phyloP scores from a whole-genome alignment of 1,139 yeast genomes.

The Diutina pseudorugosa region DNA sequence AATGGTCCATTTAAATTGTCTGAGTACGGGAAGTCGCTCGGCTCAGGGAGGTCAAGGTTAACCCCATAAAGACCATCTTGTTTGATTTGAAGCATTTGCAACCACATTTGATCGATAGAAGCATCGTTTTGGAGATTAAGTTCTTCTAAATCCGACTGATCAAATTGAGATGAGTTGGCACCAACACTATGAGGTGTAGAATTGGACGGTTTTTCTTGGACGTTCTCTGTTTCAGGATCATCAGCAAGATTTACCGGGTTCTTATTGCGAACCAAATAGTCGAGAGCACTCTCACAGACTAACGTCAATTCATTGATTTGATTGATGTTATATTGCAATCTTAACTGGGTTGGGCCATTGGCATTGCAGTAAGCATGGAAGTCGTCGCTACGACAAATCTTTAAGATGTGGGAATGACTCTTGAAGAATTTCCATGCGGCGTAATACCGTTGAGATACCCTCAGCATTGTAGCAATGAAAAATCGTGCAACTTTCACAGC shows the following conservation, averaged over 20 bases:
- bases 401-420: conserved; percentile 20
- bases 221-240: conserved; percentile 8
- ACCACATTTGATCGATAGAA: conserved; percentile 27
- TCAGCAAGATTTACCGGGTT: conserved; percentile 9
- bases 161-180: conserved; percentile 14
- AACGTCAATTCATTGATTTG: conserved; percentile 19
- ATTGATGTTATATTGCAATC: conserved; percentile 9
- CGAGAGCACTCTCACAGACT: conserved; percentile 11
- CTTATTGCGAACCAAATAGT: conserved; percentile 9
- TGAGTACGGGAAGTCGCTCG: background rate
- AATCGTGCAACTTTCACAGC: conserved; percentile 6
- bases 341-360: conserved; percentile 9
- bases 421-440: conserved; percentile 42
- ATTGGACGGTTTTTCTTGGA: conserved; percentile 6
- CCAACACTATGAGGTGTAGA: conserved; percentile 12
- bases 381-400: conserved; percentile 13
- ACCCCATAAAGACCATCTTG: conserved; percentile 10
- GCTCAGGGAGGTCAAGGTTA: background rate
- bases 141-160: background rate
- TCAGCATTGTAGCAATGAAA: conserved; percentile 5
- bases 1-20: background rate
- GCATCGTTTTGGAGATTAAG: background rate
- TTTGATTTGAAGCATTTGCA: conserved; percentile 24
- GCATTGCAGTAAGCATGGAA: conserved; percentile 16
- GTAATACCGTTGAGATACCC: conserved; percentile 28